Percentiles rank a stretch among this genome's conserved stretches.
These are phyloP conservation scores for Ceriops tagal DNA, from an alignment of 345 rosid species.

Conservation along the genomic window DNA sequence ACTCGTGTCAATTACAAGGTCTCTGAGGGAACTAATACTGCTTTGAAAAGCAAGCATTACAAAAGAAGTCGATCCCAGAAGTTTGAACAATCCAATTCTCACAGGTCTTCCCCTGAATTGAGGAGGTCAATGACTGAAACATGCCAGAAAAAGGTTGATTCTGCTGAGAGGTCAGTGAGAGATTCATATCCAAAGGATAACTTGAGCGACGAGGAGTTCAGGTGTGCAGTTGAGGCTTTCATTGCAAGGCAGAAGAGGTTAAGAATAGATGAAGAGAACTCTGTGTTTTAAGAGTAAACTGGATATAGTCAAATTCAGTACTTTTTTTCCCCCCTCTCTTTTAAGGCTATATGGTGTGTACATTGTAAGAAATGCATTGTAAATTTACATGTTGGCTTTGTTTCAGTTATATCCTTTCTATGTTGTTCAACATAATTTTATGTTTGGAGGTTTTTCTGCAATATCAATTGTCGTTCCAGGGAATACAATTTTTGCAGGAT, in stretches of 20 bases:
- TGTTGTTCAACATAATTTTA: not conserved
- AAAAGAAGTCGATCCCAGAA: constrained; percentile 55
- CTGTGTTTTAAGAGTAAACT: constrained; percentile 11
- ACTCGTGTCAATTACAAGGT: constrained; percentile 12
- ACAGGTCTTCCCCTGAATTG: constrained; percentile 32
- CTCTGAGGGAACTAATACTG: constrained; percentile 10
- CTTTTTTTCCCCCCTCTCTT: not conserved
- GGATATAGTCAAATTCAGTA: not conserved
- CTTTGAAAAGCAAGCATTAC: constrained; percentile 27
- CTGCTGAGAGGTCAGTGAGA: constrained; percentile 24
- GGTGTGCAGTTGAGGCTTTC: constrained; percentile 59
- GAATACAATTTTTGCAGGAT: not conserved
- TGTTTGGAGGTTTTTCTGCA: not conserved
- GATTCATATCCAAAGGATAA: constrained; percentile 42
- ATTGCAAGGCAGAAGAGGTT: constrained; percentile 76
- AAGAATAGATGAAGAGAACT: constrained; percentile 56
- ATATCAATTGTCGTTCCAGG: constrained; percentile 1
- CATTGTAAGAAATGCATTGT: constrained; percentile 18
- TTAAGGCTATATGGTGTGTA: constrained; percentile 11
- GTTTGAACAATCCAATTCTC: constrained; percentile 10
- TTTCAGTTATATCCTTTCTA: too few relatives aligned
- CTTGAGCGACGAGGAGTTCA: constrained; percentile 77
- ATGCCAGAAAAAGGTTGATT: constrained; percentile 26
- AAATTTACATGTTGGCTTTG: not conserved
- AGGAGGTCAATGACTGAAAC: constrained; percentile 51